phyloP scores from a whole-genome alignment of 345 rosid species.

The Turnera subulata region DNA sequence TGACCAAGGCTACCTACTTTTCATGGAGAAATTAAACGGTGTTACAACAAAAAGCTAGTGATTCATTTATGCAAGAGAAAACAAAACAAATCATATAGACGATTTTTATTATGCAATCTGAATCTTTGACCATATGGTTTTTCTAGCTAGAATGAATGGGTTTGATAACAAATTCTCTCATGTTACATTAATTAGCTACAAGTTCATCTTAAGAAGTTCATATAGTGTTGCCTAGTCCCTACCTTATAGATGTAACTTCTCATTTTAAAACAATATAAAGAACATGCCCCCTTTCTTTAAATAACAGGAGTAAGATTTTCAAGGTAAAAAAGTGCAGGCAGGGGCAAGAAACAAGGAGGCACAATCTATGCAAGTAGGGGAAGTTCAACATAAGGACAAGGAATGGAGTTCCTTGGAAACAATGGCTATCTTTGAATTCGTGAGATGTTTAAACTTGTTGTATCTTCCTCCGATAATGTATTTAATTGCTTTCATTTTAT shows the following conservation, averaged over 20 bases:
- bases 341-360: slow-evolving; percentile 27
- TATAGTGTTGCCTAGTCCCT: no score
- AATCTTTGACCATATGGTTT: no score
- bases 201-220: no score
- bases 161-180: no score
- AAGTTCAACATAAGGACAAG: slow-evolving; percentile 15
- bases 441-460: not conserved
- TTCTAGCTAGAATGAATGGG: no score
- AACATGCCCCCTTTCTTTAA: not conserved
- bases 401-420: slow-evolving; percentile 19
- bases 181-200: no score
- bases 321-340: slow-evolving; percentile 23
- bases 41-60: no score
- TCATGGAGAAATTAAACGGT: not conserved
- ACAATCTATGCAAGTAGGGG: slow-evolving; percentile 20
- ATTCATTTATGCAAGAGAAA: no score
- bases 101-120: no score
- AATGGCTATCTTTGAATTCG: slow-evolving; percentile 11
- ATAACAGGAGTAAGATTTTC: slow-evolving; percentile 18
- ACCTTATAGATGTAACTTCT: no score
- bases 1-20: not conserved
- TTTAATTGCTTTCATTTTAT: not conserved
- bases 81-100: no score
- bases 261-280: no score
- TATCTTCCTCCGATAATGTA: not conserved